Conservation (phyloP, 306 rosid species). For the Morella rubra region DNA sequence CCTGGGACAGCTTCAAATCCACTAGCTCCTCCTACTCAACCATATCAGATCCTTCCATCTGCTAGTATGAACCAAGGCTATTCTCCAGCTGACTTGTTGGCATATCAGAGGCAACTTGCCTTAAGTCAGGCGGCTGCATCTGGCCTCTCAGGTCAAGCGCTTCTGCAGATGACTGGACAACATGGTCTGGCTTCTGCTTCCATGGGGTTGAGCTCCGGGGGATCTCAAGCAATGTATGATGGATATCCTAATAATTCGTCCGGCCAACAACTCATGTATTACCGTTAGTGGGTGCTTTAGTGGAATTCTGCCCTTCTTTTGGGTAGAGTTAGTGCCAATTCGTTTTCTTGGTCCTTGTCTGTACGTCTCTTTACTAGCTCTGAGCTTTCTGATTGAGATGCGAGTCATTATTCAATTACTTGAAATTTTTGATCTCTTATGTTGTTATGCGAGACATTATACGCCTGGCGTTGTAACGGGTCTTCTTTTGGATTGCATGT, state of each 20-base stretch:
- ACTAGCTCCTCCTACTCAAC: constrained; percentile 57
- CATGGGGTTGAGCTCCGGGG: constrained; percentile 58
- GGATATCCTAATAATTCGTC: constrained; percentile 62
- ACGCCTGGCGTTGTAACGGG: constrained; percentile 29
- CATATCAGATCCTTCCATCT: constrained; percentile 64
- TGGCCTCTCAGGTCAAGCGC: constrained; percentile 65
- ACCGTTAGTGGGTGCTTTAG: constrained; percentile 39
- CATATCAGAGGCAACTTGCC: constrained; percentile 78
- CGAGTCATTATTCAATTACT: constrained; percentile 34
- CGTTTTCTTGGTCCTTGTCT: constrained; percentile 31
- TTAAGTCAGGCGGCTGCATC: constrained; percentile 66
- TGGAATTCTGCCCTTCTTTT: constrained; percentile 15
- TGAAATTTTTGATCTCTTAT: constrained; percentile 28
- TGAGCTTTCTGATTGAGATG: constrained; percentile 34
- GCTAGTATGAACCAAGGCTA: constrained; percentile 68
- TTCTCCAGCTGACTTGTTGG: constrained; percentile 70
- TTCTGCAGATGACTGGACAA: constrained; percentile 57
- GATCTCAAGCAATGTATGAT: constrained; percentile 66
- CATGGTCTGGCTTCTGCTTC: constrained; percentile 60
- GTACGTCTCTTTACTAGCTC: constrained; percentile 11
- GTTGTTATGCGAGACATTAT: constrained; percentile 44
- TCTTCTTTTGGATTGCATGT: constrained; percentile 36
- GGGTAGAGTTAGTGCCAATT: constrained; percentile 24
- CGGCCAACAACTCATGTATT: constrained; percentile 73
- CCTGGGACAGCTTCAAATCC: constrained; percentile 57